Evolutionary conservation across 208 protist species (phyloP).

Genomic region (Trypanosoma cruzi): DNA sequence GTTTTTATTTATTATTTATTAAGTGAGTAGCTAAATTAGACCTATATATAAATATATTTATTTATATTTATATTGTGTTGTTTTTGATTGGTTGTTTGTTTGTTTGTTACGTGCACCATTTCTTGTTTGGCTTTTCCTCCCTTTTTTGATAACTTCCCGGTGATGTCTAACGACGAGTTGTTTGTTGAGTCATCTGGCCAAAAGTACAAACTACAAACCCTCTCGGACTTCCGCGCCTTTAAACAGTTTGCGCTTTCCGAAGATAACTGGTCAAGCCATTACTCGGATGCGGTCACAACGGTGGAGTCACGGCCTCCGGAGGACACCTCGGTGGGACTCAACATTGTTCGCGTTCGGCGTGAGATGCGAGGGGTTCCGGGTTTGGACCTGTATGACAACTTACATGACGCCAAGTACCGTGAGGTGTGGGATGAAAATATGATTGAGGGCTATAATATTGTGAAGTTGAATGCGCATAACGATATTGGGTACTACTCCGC

Average conservation of each 20-base stretch:
- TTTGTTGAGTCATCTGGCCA: conserved; percentile 55
- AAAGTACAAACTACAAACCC: conserved; percentile 62
- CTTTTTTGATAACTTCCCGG: conserved; percentile 13
- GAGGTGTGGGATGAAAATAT: conserved; percentile 87
- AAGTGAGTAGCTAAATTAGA: background rate
- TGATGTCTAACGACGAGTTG: conserved; percentile 3
- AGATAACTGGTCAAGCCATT: conserved; percentile 55
- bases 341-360: conserved; percentile 75
- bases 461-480: conserved; percentile 79
- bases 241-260: conserved; percentile 49
- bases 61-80: conserved; percentile 10
- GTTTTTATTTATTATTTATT: background rate
- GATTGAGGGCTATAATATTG: conserved; percentile 89
- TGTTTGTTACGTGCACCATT: background rate
- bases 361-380: conserved; percentile 73
- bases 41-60: conserved; percentile 10
- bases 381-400: conserved; percentile 76
- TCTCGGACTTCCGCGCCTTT: conserved; percentile 71
- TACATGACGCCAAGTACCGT: conserved; percentile 88
- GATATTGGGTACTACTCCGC: conserved; percentile 91
- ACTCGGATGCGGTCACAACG: conserved; percentile 37
- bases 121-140: conserved; percentile 15
- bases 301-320: conserved; percentile 66
- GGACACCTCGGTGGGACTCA: conserved; percentile 53
- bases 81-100: conserved; percentile 5